A percentile compares a stretch with the other conserved stretches of the same genome.
phyloP scores from a whole-genome alignment of 805 yeast genomes.

The Metschnikowia amazonensis region DNA sequence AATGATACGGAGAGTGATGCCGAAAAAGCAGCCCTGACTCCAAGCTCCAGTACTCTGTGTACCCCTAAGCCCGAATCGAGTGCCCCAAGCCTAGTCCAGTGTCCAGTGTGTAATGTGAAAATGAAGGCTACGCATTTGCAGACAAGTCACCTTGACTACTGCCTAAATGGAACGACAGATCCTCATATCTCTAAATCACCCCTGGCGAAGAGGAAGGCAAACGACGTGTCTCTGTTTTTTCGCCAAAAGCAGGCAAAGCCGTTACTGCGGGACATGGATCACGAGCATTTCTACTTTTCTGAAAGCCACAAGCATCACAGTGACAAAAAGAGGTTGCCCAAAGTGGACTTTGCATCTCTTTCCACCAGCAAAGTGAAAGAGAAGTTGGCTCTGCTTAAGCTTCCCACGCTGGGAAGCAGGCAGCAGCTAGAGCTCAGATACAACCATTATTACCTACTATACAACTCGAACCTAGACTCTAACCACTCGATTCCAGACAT shows the following conservation, averaged over 20 bases:
- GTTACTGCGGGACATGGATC: slow-evolving; percentile 15
- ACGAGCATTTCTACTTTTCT: slow-evolving; percentile 31
- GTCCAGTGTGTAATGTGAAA: slow-evolving; percentile 62
- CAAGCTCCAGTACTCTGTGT: not conserved
- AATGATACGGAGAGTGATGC: slow-evolving; percentile 10
- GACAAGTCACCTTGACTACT: slow-evolving; percentile 57
- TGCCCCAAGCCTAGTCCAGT: slow-evolving; percentile 40
- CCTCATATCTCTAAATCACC: slow-evolving; percentile 7
- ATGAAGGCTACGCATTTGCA: slow-evolving; percentile 58
- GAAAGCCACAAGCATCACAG: slow-evolving; percentile 25
- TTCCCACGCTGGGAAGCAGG: slow-evolving; percentile 63
- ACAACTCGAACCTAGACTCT: slow-evolving; percentile 80
- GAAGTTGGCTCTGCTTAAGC: slow-evolving; percentile 49
- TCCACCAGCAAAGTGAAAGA: slow-evolving; percentile 58
- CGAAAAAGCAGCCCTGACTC: not conserved
- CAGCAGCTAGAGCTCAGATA: slow-evolving; percentile 64
- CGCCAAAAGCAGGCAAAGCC: slow-evolving; percentile 11
- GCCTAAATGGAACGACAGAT: slow-evolving; percentile 40
- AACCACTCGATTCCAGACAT: slow-evolving; percentile 56
- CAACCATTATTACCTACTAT: slow-evolving; percentile 69
- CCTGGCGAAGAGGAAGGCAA: slow-evolving; percentile 10
- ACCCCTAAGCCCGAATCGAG: slow-evolving; percentile 1
- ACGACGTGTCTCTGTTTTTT: slow-evolving; percentile 33
- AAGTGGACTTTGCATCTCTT: slow-evolving; percentile 60
- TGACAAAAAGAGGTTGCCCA: slow-evolving; percentile 47